Base-by-base conservation (phyloP, 2,329 filamentous ascomycete genomes). In the Phialemonium atrogriseum region DNA sequence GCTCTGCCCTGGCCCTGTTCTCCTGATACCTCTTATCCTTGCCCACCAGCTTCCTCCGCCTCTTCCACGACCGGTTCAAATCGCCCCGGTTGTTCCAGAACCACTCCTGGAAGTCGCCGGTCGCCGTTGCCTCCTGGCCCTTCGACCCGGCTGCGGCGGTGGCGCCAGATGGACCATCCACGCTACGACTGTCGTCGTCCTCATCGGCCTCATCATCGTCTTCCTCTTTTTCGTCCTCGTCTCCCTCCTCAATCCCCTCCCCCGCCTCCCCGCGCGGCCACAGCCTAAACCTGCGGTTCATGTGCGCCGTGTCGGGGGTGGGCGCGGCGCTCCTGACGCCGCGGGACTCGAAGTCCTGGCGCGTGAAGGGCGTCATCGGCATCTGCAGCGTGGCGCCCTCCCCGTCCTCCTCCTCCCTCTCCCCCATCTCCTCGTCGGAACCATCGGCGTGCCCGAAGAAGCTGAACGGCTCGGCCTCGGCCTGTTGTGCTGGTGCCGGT, bases 291-390 rank as follows among this genome's bases (percentile, higher is more conserved):
- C 64, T 69, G 17, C 76, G 73, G 24, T 67, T 77, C 2, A 84
- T 77, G 37, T 87, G 77, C 2, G 86, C 86, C 0, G 91, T 96
- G 51, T 98, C 91, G 0, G 91, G 91, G 0, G 91, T 98, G 0
- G 91, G 91, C 3, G 91, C 91, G 5, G 87, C 87, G 51, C 87
- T 95, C 34, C 91, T 73, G n/a, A 84, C 52, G 30, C 73, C 74
- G 39, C 87, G 73, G 59, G 67, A 76, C 45, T 85, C 80, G 18
- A 89, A 65, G 43, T 96, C 89, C 43, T 79, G 73, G 40, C 79
- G 77, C 1, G 84, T 85, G 52, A 78, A 94, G 0, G 89, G 89
- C 0, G 89, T 95, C 56, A 86, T 76, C 10, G 87, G 88, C 5
- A 63, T 50, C 9, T 70, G 55, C 14, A 37, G 41, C 5, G 40